phyloP scores from a whole-genome alignment of 1,284 basidiomycete species.

The Cutaneotrichosporon arboriforme region DNA sequence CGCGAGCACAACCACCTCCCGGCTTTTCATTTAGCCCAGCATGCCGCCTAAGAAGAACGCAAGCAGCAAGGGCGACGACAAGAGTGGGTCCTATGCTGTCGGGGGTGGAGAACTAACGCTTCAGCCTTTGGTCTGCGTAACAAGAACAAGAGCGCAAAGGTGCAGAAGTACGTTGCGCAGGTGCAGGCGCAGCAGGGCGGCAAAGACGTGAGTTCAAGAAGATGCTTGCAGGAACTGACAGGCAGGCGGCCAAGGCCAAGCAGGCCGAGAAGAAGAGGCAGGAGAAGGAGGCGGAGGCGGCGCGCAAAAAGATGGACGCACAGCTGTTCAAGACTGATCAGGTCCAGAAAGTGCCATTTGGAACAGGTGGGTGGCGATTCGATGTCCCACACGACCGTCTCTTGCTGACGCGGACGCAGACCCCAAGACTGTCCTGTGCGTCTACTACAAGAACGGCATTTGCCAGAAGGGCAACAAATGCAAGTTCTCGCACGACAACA shows the following conservation, averaged over 20 bases:
- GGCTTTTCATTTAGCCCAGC: slow-evolving; percentile 11
- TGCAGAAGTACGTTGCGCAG: slow-evolving; percentile 73
- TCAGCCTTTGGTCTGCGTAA: slow-evolving; percentile 83
- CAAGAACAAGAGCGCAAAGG: slow-evolving; percentile 93
- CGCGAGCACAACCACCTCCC: no score
- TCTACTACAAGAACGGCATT: slow-evolving; percentile 77
- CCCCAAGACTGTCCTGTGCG: slow-evolving; percentile 79
- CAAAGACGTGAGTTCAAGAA: slow-evolving; percentile 56
- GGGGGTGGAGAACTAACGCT: not conserved
- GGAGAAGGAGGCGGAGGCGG: slow-evolving; percentile 73
- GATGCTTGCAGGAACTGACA: not conserved
- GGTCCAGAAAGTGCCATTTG: slow-evolving; percentile 78
- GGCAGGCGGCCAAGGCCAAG: slow-evolving; percentile 68
- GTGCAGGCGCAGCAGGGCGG: slow-evolving; percentile 73
- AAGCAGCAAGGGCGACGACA: slow-evolving; percentile 35
- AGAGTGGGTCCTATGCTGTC: slow-evolving; percentile 15
- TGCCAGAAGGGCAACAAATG: slow-evolving; percentile 87
- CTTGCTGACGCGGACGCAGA: slow-evolving; percentile 50
- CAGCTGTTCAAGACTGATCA: slow-evolving; percentile 68
- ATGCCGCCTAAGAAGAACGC: slow-evolving; percentile 40
- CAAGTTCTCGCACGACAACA: slow-evolving; percentile 90
- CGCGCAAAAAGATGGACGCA: slow-evolving; percentile 75
- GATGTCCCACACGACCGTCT: not conserved
- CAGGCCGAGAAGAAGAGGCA: slow-evolving; percentile 73
- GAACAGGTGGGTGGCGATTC: slow-evolving; percentile 55